These are phyloP conservation scores for Auricularia auricula-judae DNA, from an alignment of 768 basidiomycete species.

Conservation along the genomic window DNA sequence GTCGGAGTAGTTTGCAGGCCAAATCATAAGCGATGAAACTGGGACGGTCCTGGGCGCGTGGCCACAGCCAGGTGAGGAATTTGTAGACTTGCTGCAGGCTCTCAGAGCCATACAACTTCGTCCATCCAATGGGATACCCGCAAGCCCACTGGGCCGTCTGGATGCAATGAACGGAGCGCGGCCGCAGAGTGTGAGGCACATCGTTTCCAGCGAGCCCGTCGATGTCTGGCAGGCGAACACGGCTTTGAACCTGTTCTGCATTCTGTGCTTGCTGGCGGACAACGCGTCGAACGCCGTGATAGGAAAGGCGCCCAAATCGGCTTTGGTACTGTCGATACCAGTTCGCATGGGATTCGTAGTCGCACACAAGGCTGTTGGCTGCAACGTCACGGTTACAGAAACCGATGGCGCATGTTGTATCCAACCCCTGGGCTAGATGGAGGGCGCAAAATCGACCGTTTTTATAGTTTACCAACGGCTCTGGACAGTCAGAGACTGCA, in stretches of 20 bases:
- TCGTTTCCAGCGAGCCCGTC: background rate
- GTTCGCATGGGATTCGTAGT: background rate
- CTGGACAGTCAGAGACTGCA: background rate
- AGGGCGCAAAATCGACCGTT: background rate
- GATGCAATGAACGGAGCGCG: slow-evolving; percentile 10
- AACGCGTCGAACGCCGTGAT: background rate
- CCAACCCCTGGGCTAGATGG: background rate
- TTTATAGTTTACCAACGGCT: background rate
- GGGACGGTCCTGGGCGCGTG: background rate
- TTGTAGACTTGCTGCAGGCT: slow-evolving; percentile 6
- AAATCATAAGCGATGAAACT: slow-evolving; percentile 11
- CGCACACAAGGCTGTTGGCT: background rate
- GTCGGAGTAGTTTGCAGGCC: slow-evolving; percentile 10
- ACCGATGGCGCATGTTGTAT: background rate
- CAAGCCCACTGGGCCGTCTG: slow-evolving; percentile 15
- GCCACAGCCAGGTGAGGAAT: background rate
- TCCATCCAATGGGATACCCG: slow-evolving; percentile 13
- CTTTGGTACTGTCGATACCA: background rate
- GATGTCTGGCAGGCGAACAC: background rate
- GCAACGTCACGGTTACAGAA: background rate
- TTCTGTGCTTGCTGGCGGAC: background rate
- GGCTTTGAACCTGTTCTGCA: background rate
- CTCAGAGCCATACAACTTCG: slow-evolving; percentile 11
- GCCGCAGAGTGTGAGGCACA: slow-evolving; percentile 9
- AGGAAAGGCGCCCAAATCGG: background rate